Evolutionary conservation across 257 asterid genomes (phyloP), one percentile per base, ranked within the genome.

Genomic region (Przewalskia tangutica): DNA sequence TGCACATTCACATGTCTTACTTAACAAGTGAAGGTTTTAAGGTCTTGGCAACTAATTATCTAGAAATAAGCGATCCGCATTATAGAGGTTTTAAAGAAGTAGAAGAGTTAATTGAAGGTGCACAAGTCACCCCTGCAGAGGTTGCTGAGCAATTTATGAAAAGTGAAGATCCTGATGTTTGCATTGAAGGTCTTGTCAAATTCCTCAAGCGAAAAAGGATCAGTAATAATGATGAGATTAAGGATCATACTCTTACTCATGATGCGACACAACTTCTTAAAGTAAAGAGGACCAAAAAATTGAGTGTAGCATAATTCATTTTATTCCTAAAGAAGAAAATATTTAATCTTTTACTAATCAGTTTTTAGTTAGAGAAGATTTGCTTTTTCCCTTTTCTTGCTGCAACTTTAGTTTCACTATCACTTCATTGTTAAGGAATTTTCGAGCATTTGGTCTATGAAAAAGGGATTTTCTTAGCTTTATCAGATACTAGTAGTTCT

Each of bases 91-190:
- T 91, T 77, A 6, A 68, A 0, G 90, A 93, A 73, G 90, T 90
- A 58, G 80, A 84, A 48, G 88, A 88, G 12, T 48, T 90, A 44
- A 90, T 93, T 64, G 59, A 34, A 73, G 64, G 7, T 13, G 84
- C 81, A 82, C 62, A 88, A 27, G 85, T 91, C 5, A 91, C 93
- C 0, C 98, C 98, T 1, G 97, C 98, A 1, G 94, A 92, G 56
- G 93, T 90, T 36, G 97, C 98, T 0, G 97, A 93, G 85, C 92
- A 90, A 82, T 87, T 94, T 17, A 89, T 94, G 97, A 90, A 88
- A 79, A 87, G 87, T 42, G 97, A 94, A 50, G 95, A 94, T 80
- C 86, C 85, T 4, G 87, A 92, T 20, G 54, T 67, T 71, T 82
- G 87, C 2, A 90, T 94, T 4, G 79, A 81, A 4, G 91, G 90